A percentile compares a stretch with the other conserved stretches of the same genome.
Evolutionary conservation across 116 monocot species (phyloP).

Genomic region (Cymodocea nodosa): DNA sequence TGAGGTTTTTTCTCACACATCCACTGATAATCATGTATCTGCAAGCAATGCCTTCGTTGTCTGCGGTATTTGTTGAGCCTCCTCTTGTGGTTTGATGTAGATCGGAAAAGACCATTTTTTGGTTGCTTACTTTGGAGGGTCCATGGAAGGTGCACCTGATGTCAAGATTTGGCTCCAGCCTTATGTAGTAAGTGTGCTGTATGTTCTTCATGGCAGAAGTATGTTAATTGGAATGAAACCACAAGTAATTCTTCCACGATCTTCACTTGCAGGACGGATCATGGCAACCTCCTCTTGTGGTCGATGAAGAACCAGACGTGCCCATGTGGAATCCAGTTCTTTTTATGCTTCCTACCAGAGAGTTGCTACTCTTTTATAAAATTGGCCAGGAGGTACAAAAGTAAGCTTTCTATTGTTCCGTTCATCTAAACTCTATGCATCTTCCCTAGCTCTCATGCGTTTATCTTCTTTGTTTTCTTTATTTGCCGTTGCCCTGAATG

Average conservation of each 20-base stretch:
- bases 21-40: background rate
- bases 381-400: conserved; percentile 85
- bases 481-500: no score
- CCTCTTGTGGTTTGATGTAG: background rate
- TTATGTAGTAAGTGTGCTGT: conserved; percentile 29
- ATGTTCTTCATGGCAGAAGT: no score
- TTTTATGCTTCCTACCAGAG: conserved; percentile 68
- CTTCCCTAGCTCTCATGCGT: no score
- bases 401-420: conserved; percentile 16
- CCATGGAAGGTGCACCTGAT: conserved; percentile 51
- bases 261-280: conserved; percentile 41
- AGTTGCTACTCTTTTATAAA: conserved; percentile 90
- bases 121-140: conserved; percentile 68
- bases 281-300: conserved; percentile 58
- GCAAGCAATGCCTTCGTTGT: background rate
- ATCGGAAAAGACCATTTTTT: conserved; percentile 24
- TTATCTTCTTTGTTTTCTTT: no score
- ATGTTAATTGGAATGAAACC: background rate
- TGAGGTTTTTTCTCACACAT: conserved; percentile 22
- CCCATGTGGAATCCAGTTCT: conserved; percentile 98
- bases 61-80: background rate
- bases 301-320: conserved; percentile 51
- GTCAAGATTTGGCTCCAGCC: conserved; percentile 84
- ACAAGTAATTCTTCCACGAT: background rate
- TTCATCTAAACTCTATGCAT: no score